Base-by-base conservation (phyloP, 2,329 filamentous ascomycete genomes). In the Huntiella savannae region DNA sequence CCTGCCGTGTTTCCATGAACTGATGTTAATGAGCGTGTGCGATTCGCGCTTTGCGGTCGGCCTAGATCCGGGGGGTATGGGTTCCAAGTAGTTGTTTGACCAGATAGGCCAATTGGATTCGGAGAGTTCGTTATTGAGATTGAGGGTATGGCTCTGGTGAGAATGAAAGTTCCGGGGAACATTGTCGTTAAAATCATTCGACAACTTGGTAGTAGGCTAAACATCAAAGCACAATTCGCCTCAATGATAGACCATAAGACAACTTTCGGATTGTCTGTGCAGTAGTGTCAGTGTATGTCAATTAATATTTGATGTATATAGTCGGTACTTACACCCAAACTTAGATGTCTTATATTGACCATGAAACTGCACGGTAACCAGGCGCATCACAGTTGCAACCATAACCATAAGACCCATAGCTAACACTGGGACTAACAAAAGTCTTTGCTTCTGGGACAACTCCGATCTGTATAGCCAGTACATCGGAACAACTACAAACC, bases 241-340 rank as follows among this genome's bases (percentile, higher is more conserved):
- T 45, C 43, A 17, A 45, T 32, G 16, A 45, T n/a, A 11, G 43
- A 45, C 43, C 43, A 45, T 12, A 45, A 37, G 11, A 41, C 19
- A 28, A 28, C n/a, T 15, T 32, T 8, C 12, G 40, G 8, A 7
- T 41, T 41, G n/a, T 6, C 40, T 41, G n/a, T 11, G 22, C 22
- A 28, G 6, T 10, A 19, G 5, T 19, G 40, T 41, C 7, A 41
- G 15, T 41, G 12, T 13, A 11, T 33, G 28, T 34, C 5, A 32
- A 33, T 13, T 40, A n/a, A 35, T 13, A 12, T 16, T n/a, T 33
- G 7, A 33, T 13, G 2, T 33, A n/a, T 16, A 5, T 19, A 43
- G 11, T 35, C 10, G 12, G 8, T 17, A 33, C 40, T 43, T 43
- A 43, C 32, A 28, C 22, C 22, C 12, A 15, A 32, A 41, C 16